Conservation (phyloP, 345 rosid species). For the Hibiscus syriacus region DNA sequence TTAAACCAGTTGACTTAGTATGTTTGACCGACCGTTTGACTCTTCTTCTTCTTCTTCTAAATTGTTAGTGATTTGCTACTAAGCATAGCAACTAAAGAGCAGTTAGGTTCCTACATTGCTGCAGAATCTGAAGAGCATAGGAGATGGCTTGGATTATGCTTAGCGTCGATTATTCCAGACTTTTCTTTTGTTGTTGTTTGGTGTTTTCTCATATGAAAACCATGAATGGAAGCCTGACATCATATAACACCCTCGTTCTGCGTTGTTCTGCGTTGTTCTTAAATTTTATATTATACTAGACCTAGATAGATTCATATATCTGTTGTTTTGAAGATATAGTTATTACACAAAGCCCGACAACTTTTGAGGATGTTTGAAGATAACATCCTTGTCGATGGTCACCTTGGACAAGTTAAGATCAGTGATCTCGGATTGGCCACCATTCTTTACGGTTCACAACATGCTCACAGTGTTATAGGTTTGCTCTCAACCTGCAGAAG, state of each 20-base stretch:
- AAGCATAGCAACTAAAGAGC: no score
- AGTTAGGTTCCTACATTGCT: no score
- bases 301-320: no score
- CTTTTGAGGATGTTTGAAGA: constrained; percentile 41
- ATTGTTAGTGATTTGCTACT: no score
- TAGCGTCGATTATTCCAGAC: constrained; percentile 57
- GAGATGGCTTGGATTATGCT: constrained; percentile 76
- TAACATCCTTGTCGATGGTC: constrained; percentile 23
- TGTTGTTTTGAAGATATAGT: not conserved
- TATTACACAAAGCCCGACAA: not conserved
- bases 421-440: constrained; percentile 91
- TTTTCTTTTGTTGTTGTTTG: constrained; percentile 65
- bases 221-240: constrained; percentile 86
- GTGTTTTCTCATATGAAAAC: constrained; percentile 75
- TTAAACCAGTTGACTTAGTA: no score
- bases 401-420: constrained; percentile 46
- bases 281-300: no score
- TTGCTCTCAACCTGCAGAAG: not conserved
- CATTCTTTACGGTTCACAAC: constrained; percentile 55
- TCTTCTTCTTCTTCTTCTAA: no score
- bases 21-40: no score
- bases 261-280: not conserved
- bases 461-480: constrained; percentile 89
- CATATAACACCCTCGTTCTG: constrained; percentile 27
- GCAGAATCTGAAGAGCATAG: no score